Conservation (phyloP, 345 rosid genomes). For the Populus davidiana region DNA sequence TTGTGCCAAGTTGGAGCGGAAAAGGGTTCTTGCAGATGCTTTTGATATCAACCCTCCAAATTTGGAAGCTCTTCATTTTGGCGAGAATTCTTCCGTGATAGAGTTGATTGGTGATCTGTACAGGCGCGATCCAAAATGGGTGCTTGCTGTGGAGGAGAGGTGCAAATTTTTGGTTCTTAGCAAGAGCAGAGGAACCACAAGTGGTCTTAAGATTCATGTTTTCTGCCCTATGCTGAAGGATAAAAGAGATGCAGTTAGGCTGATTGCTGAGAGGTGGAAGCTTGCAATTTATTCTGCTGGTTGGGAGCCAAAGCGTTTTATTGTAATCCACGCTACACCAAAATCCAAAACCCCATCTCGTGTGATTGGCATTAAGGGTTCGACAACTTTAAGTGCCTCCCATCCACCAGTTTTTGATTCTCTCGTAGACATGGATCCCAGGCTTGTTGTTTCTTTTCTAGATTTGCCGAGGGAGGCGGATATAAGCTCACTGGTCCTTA, state of each 20-base stretch:
- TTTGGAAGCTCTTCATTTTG: slow-evolving; percentile 84
- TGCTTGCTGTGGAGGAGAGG: slow-evolving; percentile 84
- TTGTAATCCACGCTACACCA: slow-evolving; percentile 64
- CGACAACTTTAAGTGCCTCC: slow-evolving; percentile 32
- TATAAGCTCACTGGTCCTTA: slow-evolving; percentile 71
- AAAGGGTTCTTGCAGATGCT: slow-evolving; percentile 86
- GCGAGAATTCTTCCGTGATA: slow-evolving; percentile 64
- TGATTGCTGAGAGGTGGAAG: slow-evolving; percentile 97
- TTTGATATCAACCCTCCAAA: slow-evolving; percentile 73
- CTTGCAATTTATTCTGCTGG: slow-evolving; percentile 71
- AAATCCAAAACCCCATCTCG: slow-evolving; percentile 83
- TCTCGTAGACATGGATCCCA: slow-evolving; percentile 88
- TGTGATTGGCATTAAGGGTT: slow-evolving; percentile 66
- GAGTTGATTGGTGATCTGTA: slow-evolving; percentile 74
- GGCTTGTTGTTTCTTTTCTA: slow-evolving; percentile 80
- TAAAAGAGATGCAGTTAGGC: slow-evolving; percentile 77
- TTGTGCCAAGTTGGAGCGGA: slow-evolving; percentile 86
- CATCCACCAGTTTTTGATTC: slow-evolving; percentile 72
- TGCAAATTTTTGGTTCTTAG: slow-evolving; percentile 88
- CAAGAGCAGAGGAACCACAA: slow-evolving; percentile 56
- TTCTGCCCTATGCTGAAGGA: slow-evolving; percentile 91
- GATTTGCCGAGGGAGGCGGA: slow-evolving; percentile 91
- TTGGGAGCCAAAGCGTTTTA: slow-evolving; percentile 93
- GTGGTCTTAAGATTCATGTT: slow-evolving; percentile 73
- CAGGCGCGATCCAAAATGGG: slow-evolving; percentile 96